Evolutionary conservation across 2,329 filamentous ascomycete genomes (phyloP).

Genomic region (Exophiala aquamarina): DNA sequence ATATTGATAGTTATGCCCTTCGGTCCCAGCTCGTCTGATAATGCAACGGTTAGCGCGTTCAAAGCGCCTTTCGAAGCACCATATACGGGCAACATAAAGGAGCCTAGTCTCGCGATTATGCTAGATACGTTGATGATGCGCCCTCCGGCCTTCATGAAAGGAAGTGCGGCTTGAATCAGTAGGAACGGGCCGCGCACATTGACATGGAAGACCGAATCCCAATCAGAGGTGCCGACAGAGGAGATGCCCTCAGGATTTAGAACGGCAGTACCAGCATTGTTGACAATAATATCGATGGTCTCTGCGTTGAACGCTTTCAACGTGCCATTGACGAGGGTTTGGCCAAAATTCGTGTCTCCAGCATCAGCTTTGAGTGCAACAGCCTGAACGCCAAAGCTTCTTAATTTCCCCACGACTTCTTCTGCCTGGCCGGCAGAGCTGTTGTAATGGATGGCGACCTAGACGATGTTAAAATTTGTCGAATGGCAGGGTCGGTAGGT

Average conservation of each 20-base stretch:
- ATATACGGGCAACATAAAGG: conserved; percentile 52
- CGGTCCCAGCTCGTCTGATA: conserved; percentile 59
- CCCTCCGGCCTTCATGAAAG: conserved; percentile 46
- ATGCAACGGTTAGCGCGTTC: conserved; percentile 59
- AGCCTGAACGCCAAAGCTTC: conserved; percentile 12
- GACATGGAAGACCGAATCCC: conserved; percentile 55
- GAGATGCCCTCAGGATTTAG: conserved; percentile 38
- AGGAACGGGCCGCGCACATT: conserved; percentile 58
- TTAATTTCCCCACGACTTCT: conserved; percentile 37
- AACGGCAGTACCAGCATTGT: conserved; percentile 45
- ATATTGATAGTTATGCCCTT: conserved; percentile 62
- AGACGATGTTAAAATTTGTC: conserved; percentile 33
- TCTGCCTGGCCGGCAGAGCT: conserved; percentile 33
- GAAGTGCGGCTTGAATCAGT: conserved; percentile 54
- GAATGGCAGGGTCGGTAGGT: conserved; percentile 29
- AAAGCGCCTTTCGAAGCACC: conserved; percentile 60
- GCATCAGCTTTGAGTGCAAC: no score
- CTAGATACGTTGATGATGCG: conserved; percentile 63
- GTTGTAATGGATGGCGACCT: no score
- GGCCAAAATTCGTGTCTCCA: no score
- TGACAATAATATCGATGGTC: conserved; percentile 34
- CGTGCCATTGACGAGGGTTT: conserved; percentile 22
- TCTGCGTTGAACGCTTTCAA: conserved; percentile 23
- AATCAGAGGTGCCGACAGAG: conserved; percentile 51
- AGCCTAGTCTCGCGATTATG: conserved; percentile 51